Evolutionary conservation across 257 asterid genomes (phyloP), one percentile per base, ranked within the genome.

Genomic region (Solanum sitiens): DNA sequence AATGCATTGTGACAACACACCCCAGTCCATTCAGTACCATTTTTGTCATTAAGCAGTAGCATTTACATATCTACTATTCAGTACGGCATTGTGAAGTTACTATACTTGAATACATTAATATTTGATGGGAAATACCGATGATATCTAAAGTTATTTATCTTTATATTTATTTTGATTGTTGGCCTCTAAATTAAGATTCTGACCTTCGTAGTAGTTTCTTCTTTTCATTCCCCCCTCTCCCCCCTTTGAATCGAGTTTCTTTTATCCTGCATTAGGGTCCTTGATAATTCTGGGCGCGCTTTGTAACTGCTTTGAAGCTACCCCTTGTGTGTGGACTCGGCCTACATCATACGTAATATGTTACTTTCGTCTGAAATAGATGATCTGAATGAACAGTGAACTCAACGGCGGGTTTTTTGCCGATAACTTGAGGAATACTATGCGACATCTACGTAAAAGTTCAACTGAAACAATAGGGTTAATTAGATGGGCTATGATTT

Each of bases 1-100:
- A 79, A 50, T 50, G 15, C 82, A 74, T 74, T 23, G 30, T 16
- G 44, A 30, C 30, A 47, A 47, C 85, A 80, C 56, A 30, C 3
- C 85, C 65, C 12, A 44, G 63, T 32, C 85, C 70, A 30, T 27
- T 50, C 39, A 15, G 44, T 20, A 32, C 70, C 85, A 82, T 82
- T 82, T 82, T 82, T 82, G 85, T 82, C 85, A 82, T 50, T 50
- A 47, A 82, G 70, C 70, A 82, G 85, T 82, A 82, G 85, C 32
- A 82, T 82, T 47, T 80, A 80, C 85, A 6, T 80, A 47, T 47
- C 85, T 47, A 80, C 68, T 44, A 80, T n/a, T 50, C 44, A 80
- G 85, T 18, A 80, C 30, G 85, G 85, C 85, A 82, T 82, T 82
- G 85, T 82, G 85, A 82, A 50, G 68, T 50, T 47, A 82, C 68